A percentile compares a stretch with the other conserved stretches of the same genome.
Evolutionary conservation across 345 rosid genomes (phyloP).

Genomic region (Combretum micranthum): DNA sequence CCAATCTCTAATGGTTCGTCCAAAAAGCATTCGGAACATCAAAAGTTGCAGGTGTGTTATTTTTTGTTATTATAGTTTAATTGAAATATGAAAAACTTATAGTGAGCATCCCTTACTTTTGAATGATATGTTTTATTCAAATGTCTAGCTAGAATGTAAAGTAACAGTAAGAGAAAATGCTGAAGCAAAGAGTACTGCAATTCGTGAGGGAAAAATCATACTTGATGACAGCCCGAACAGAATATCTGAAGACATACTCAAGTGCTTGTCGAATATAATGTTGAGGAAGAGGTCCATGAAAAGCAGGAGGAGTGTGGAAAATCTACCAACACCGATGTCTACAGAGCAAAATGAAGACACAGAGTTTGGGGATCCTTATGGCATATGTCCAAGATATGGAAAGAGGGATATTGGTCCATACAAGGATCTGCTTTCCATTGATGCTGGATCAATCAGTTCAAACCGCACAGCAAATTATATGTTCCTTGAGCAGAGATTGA

Average conservation of each 20-base stretch:
- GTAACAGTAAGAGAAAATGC: constrained; percentile 27
- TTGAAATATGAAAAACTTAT: neutral
- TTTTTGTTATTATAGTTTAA: neutral
- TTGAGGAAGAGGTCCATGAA: constrained; percentile 48
- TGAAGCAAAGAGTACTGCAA: constrained; percentile 22
- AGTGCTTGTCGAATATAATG: constrained; percentile 56
- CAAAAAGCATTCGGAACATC: constrained; percentile 38
- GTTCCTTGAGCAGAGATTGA: constrained; percentile 57
- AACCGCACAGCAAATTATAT: constrained; percentile 42
- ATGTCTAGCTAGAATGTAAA: constrained; percentile 34
- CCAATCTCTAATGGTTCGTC: constrained; percentile 18
- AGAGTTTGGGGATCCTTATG: constrained; percentile 46
- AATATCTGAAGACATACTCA: constrained; percentile 60
- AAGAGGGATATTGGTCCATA: constrained; percentile 62
- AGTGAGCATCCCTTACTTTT: neutral
- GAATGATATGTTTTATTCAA: constrained; percentile 1
- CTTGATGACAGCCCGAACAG: constrained; percentile 43
- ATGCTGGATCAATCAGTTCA: constrained; percentile 39
- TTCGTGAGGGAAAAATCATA: constrained; percentile 15
- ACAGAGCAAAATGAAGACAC: constrained; percentile 24
- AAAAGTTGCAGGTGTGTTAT: constrained; percentile 34
- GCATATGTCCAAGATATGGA: constrained; percentile 36
- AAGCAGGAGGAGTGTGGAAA: constrained; percentile 22
- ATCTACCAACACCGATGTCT: constrained; percentile 17
- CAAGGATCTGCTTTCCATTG: constrained; percentile 41